These are phyloP conservation scores for Sherardia arvensis DNA, from an alignment of 257 asterid genomes.

Conservation along the genomic window DNA sequence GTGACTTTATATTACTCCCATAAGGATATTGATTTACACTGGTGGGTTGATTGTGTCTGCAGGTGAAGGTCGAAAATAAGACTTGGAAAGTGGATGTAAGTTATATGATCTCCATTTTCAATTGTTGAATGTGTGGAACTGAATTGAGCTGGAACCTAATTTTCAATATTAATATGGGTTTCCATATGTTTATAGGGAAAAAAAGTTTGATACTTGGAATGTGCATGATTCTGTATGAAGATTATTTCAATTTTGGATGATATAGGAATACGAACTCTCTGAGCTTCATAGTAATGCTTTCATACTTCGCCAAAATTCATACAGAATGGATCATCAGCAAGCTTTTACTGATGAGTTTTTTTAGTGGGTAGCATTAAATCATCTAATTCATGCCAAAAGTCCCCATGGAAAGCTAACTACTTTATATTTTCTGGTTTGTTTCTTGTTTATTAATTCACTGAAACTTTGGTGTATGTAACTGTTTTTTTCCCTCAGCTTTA, in stretches of 20 bases:
- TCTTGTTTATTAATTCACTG: background rate
- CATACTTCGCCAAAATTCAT: background rate
- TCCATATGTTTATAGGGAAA: background rate
- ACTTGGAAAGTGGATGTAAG: slow-evolving; percentile 94
- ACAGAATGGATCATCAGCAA: background rate
- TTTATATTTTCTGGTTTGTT: background rate
- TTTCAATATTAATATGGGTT: too few species aligned
- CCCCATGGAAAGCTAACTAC: background rate
- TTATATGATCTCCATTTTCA: background rate
- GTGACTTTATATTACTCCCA: background rate
- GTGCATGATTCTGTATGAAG: background rate
- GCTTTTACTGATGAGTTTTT: background rate
- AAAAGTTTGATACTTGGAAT: too few species aligned
- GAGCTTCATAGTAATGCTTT: background rate
- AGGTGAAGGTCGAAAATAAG: slow-evolving; percentile 94
- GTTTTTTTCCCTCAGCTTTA: background rate
- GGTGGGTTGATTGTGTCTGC: slow-evolving; percentile 20
- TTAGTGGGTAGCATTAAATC: too few species aligned
- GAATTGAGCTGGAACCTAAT: background rate
- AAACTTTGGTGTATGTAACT: background rate
- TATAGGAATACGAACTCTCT: background rate
- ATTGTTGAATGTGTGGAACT: background rate
- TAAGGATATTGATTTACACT: background rate
- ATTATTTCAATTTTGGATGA: background rate
- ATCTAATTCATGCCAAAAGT: background rate